Evolutionary conservation across 1,284 basidiomycete genomes (phyloP).

Genomic region (Apiotrichum domesticum): DNA sequence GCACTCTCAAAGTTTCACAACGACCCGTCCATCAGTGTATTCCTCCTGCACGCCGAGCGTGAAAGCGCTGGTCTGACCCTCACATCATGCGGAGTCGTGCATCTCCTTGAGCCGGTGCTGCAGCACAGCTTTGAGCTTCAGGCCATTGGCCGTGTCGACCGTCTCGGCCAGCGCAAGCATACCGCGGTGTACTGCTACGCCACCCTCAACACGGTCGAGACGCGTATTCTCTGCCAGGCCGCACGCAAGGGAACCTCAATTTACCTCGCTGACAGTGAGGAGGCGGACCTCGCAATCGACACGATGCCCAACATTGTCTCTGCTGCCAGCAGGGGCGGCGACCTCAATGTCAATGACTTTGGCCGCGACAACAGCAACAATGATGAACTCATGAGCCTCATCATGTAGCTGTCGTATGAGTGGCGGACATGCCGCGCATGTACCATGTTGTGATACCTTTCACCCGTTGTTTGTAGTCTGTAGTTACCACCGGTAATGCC

Average conservation of each 20-base stretch:
- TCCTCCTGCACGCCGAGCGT: slow-evolving; percentile 44
- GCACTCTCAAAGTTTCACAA: slow-evolving; percentile 38
- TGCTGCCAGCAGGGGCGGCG: slow-evolving; percentile 39
- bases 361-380: slow-evolving; percentile 17
- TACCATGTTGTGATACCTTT: neutral
- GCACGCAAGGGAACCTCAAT: slow-evolving; percentile 43
- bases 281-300: slow-evolving; percentile 23
- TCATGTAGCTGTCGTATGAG: neutral
- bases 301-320: slow-evolving; percentile 36
- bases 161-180: slow-evolving; percentile 36
- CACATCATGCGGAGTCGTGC: slow-evolving; percentile 44
- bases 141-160: slow-evolving; percentile 24
- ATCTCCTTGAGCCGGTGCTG: slow-evolving; percentile 46
- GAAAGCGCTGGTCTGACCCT: slow-evolving; percentile 45
- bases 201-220: slow-evolving; percentile 43
- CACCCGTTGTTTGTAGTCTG: too few relatives aligned
- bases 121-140: slow-evolving; percentile 46
- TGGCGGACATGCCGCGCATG: neutral
- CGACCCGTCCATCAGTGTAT: slow-evolving; percentile 39
- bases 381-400: neutral
- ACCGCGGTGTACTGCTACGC: slow-evolving; percentile 46
- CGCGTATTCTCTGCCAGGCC: slow-evolving; percentile 37
- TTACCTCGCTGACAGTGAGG: slow-evolving; percentile 35
- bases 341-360: slow-evolving; percentile 24
- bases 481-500: too few relatives aligned